Evolutionary conservation across 2,329 filamentous ascomycete genomes (phyloP).

Genomic region (Lasiodiplodia theobromae): DNA sequence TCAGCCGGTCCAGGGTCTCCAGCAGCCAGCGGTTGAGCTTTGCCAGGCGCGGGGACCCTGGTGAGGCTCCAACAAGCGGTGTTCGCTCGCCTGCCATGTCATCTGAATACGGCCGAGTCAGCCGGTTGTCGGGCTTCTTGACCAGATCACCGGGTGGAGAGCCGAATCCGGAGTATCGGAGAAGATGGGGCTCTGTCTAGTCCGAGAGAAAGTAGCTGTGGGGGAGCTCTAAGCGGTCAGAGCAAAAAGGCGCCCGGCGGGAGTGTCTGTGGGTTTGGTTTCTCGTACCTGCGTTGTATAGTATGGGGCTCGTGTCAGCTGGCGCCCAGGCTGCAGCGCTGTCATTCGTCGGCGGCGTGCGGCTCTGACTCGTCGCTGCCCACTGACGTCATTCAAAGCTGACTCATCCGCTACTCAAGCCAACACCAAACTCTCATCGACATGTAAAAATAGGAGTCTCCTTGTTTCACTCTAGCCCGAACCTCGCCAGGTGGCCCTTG

Average conservation of each 20-base stretch:
- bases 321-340: neutral
- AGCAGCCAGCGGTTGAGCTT: constrained; percentile 7
- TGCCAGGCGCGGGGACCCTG: neutral
- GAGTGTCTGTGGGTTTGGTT: constrained; percentile 1
- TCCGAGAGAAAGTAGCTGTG: neutral
- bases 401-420: neutral
- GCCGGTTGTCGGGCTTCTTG: neutral
- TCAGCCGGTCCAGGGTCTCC: neutral
- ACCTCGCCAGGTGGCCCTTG: neutral
- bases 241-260: constrained; percentile 9
- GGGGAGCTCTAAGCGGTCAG: constrained; percentile 11
- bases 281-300: constrained; percentile 15
- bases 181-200: neutral
- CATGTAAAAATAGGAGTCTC: neutral
- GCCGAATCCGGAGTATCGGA: neutral
- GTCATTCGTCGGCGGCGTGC: constrained; percentile 11
- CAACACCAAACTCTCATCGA: neutral
- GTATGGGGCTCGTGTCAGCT: neutral
- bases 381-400: neutral
- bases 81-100: constrained; percentile 9
- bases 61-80: constrained; percentile 2
- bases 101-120: neutral
- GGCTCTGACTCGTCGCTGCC: neutral
- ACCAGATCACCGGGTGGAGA: neutral
- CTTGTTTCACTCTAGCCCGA: neutral